These are phyloP conservation scores for Rhynchospora tenuis DNA, from an alignment of 176 grass and related monocot genomes.

Conservation along the genomic window DNA sequence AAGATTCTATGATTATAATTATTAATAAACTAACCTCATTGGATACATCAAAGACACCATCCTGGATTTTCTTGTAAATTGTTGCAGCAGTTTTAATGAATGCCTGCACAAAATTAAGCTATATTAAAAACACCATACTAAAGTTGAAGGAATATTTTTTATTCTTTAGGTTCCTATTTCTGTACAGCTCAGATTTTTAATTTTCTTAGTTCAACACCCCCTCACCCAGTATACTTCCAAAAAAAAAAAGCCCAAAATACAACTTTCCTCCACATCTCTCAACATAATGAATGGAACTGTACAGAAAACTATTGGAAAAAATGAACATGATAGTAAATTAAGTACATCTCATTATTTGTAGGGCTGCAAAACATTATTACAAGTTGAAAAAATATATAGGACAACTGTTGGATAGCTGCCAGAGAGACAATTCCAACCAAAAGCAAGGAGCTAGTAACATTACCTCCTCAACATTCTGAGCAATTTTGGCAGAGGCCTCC, in stretches of 20 bases:
- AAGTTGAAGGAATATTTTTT: background rate
- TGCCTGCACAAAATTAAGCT: conserved; percentile 30
- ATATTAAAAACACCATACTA: background rate
- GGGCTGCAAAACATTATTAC: background rate
- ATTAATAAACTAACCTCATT: conserved; percentile 35
- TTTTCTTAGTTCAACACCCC: background rate
- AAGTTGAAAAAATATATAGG: background rate
- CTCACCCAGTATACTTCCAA: background rate
- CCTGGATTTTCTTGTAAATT: conserved; percentile 47
- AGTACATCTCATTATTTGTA: background rate
- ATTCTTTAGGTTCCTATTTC: too few species aligned
- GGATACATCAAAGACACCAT: conserved; percentile 41
- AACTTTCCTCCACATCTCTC: background rate
- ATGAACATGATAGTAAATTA: background rate
- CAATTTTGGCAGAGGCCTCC: conserved; percentile 52
- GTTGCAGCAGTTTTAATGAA: conserved; percentile 35
- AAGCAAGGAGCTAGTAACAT: background rate
- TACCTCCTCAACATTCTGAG: conserved; percentile 62
- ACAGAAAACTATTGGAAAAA: background rate
- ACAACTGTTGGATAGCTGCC: background rate
- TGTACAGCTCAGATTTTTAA: too few species aligned
- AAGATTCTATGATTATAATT: background rate
- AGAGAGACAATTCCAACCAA: background rate
- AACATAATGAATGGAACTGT: background rate
- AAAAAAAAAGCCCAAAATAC: background rate